Conservation (phyloP, 2,329 filamentous ascomycete species). For the Exserohilum rostratum region DNA sequence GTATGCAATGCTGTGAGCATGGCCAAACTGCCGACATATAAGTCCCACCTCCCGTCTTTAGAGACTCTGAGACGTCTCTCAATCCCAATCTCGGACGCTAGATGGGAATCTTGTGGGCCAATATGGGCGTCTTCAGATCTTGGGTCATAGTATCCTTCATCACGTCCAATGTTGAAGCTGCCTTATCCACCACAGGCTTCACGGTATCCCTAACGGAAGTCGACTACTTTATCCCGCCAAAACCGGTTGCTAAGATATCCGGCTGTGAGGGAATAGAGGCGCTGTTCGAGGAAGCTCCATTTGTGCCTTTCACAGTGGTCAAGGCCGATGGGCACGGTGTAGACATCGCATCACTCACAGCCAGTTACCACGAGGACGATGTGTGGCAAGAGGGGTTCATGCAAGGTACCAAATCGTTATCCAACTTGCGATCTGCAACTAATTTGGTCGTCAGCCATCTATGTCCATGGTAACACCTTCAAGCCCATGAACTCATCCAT, state of each 20-base stretch:
- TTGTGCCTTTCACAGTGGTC: slow-evolving; percentile 51
- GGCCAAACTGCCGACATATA: background rate
- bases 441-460: slow-evolving; percentile 30
- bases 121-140: slow-evolving; percentile 17
- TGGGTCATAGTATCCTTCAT: slow-evolving; percentile 13
- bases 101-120: background rate
- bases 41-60: background rate
- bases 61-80: background rate
- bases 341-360: slow-evolving; percentile 15
- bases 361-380: slow-evolving; percentile 48
- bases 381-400: slow-evolving; percentile 52
- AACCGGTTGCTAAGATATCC: slow-evolving; percentile 43
- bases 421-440: slow-evolving; percentile 24
- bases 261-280: slow-evolving; percentile 25
- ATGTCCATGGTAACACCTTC: slow-evolving; percentile 19
- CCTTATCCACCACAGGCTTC: slow-evolving; percentile 46
- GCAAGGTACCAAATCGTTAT: slow-evolving; percentile 27
- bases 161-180: slow-evolving; percentile 19
- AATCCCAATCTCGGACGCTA: background rate
- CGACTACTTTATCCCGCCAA: slow-evolving; percentile 50
- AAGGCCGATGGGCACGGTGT: slow-evolving; percentile 19
- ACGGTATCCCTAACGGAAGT: slow-evolving; percentile 50
- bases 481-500: slow-evolving; percentile 34
- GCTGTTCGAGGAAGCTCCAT: slow-evolving; percentile 23
- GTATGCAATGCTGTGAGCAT: background rate